Base-by-base conservation (phyloP, 2,329 filamentous ascomycete genomes). In the Exophiala sp. region DNA sequence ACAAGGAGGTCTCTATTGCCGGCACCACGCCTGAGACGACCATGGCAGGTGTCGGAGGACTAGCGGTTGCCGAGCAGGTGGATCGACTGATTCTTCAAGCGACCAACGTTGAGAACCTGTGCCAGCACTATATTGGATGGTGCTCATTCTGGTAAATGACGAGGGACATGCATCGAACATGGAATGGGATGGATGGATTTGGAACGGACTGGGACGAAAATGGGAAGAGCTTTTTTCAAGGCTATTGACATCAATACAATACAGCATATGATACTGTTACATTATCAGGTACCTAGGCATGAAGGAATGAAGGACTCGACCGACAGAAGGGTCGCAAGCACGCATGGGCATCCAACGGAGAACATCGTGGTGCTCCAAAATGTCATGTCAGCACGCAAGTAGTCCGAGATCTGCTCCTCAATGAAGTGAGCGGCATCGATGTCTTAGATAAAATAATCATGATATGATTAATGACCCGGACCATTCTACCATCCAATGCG, bases 81-180 rank as follows among this genome's bases (percentile, higher is more conserved):
- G 91, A 95, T 69, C 91, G 94, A 68, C 73, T 99, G 62, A 86
- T 99, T 61, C 84, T 86, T 55, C 91, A 98, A 73, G 93, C 93
- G 18, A 98, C 93, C 5, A 96, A 93, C 65, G 75, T 97, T 62
- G 93, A 97, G 77, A 97, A 97, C 67, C 74, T 98, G 55, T 98
- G 93, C 67, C 93, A 97, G 75, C 93, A 97, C 73, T 98, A 96
- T 68, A 95, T 97, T 62, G 93, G 93, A 57, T 97, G 91, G 91
- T 97, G 91, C 71, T 94, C 88, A 70, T 97, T 96, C 77, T 97
- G 91, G 91, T 97, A 70, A n/a, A 55, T 22, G 3, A 18, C 14
- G 24, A 16, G 2, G 13, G 21, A 7, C 4, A 43, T 43, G 40
- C n/a, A 14, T 19, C 16, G 14, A 21, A 30, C 9, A 30, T 32